Evolutionary conservation across 129 eudicot species (phyloP), one percentile per base, ranked within the genome.

Genomic region (Ambrosia trifida): DNA sequence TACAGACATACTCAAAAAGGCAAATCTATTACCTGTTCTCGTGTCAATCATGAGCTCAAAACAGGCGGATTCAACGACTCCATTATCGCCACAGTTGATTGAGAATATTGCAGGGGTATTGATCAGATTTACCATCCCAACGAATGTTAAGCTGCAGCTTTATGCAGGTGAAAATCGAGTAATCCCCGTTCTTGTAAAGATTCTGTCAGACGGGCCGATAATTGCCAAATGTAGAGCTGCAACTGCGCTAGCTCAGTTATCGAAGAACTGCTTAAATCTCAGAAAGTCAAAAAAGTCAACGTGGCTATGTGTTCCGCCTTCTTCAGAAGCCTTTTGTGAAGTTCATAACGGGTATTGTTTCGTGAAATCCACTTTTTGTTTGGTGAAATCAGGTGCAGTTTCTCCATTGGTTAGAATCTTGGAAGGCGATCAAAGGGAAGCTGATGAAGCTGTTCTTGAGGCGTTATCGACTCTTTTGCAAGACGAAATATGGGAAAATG

Each of bases 401-500:
- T 40, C 81, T 7, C 86, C 85, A 46, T 61, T 94, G 72, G 62
- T 94, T 19, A 70, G 47, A 51, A 79, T 86, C 49, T 68, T 94
- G 78, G 80, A 87, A 82, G 85, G 88, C 11, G 54, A 53, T 11
- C 81, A 85, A 64, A 82, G 89, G 78, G 96, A 79, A 57, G 87
- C 96, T 0, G 95, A 94, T 73, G 98, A 89, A 72, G 90, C 93
- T 1, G 87, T 75, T 35, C 81, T 94, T 13, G 61, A 77, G 68
- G 87, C 90, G n/a, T 72, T 94, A 41, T 63, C 87, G 5, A 94
- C 93, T 7, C 86, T 94, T 56, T 51, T 89, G 69, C 79, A 76
- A 50, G 93, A 94, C 3, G 91, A 85, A 28, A 81, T 85, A n/a
- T 87, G 89, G 94, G 98, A 90, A 67, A 76, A 75, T 8, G 98